phyloP scores from a whole-genome alignment of 176 grass and related monocot species.

The Bothriochloa decipiens region DNA sequence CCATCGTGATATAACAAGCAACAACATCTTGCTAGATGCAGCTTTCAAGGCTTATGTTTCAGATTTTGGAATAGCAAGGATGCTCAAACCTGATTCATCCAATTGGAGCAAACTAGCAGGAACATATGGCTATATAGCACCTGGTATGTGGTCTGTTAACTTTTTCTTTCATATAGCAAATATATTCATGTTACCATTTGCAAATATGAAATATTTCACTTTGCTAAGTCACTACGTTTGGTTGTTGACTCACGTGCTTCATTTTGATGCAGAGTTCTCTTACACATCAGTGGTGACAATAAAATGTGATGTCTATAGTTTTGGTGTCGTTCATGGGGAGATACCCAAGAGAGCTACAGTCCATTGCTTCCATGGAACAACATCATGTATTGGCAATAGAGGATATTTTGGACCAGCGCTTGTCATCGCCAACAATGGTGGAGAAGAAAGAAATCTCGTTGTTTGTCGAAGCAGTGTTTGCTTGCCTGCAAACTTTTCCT shows the following conservation, averaged over 20 bases:
- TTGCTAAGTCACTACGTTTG: background rate
- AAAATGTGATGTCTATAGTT: constrained; percentile 31
- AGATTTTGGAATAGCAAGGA: constrained; percentile 36
- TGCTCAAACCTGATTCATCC: background rate
- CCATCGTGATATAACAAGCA: constrained; percentile 32
- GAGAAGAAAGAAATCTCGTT: background rate
- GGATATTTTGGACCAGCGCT: background rate
- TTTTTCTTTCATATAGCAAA: background rate
- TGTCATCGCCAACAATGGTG: background rate
- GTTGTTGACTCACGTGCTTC: background rate
- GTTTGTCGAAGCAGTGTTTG: background rate
- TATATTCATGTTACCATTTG: background rate
- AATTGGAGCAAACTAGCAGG: constrained; percentile 20
- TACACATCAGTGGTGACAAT: background rate
- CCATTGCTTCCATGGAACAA: background rate
- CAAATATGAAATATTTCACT: background rate
- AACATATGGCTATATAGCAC: constrained; percentile 34
- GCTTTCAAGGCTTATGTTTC: constrained; percentile 20
- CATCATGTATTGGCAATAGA: background rate
- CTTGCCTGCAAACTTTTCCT: constrained; percentile 19
- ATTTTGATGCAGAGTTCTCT: constrained; percentile 6
- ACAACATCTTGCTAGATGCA: constrained; percentile 19
- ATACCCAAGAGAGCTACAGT: background rate
- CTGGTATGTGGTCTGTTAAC: background rate
- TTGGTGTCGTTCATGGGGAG: constrained; percentile 15